A percentile compares a stretch with the other conserved stretches of the same genome.
These are phyloP conservation scores for Trametes cubensis DNA, from an alignment of 768 basidiomycete genomes.

Conservation along the genomic window DNA sequence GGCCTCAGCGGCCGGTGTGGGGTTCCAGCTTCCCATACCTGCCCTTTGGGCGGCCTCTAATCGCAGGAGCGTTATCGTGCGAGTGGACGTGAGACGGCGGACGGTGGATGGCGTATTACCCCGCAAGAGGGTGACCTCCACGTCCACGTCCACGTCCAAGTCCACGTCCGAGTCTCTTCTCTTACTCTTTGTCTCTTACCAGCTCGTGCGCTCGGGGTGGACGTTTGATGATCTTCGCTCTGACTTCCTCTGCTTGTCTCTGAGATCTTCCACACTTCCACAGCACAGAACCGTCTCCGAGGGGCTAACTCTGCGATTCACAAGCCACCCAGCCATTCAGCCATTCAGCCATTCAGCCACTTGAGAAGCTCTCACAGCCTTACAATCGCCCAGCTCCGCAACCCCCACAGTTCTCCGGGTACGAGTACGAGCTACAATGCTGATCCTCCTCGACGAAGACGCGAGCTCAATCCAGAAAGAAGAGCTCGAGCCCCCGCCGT, in stretches of 20 bases:
- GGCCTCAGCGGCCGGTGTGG: background rate
- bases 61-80: background rate
- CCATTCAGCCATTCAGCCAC: background rate
- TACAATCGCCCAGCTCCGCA: too few species aligned
- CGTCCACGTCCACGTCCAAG: background rate
- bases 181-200: background rate
- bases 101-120: too few species aligned
- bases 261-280: too few species aligned
- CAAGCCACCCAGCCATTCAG: background rate
- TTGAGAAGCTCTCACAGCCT: background rate
- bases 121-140: background rate
- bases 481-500: background rate
- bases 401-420: too few species aligned
- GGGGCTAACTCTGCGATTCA: too few species aligned
- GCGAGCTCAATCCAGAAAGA: background rate
- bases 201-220: too few species aligned
- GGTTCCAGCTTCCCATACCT: slow-evolving; percentile 7
- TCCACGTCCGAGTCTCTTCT: background rate
- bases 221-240: too few species aligned
- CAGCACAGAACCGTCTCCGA: too few species aligned
- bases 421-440: too few species aligned
- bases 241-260: too few species aligned
- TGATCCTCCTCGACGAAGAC: background rate
- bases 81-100: background rate
- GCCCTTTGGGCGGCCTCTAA: background rate